A percentile compares a stretch with the other conserved stretches of the same genome.
phyloP scores from a whole-genome alignment of 129 eudicot genomes.

The Escallonia herrerae region DNA sequence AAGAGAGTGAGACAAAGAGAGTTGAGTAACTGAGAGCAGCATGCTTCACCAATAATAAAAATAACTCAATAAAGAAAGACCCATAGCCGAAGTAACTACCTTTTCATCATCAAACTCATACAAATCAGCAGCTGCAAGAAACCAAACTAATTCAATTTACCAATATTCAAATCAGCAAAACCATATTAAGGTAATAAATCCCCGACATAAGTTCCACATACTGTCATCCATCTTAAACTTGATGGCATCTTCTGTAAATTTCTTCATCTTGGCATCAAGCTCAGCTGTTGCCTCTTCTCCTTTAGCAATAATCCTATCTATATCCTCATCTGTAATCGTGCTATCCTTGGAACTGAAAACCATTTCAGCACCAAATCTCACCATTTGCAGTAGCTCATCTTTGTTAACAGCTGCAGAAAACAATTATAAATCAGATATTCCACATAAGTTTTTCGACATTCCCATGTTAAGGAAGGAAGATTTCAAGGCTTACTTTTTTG shows the following conservation, averaged over 20 bases:
- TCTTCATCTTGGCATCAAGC: conserved; percentile 99
- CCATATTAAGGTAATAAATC: background rate
- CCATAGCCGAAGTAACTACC: conserved; percentile 25
- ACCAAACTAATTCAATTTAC: conserved; percentile 13
- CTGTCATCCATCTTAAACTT: conserved; percentile 96
- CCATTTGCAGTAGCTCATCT: conserved; percentile 97
- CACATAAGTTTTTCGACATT: background rate
- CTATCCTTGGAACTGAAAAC: conserved; percentile 96
- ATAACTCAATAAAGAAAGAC: background rate
- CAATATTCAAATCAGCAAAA: conserved; percentile 1
- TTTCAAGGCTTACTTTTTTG: conserved; percentile 56
- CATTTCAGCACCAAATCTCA: conserved; percentile 99
- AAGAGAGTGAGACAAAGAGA: background rate
- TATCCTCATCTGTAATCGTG: conserved; percentile 98
- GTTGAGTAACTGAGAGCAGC: background rate
- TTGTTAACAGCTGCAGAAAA: conserved; percentile 88
- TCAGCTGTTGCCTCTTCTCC: conserved; percentile 98
- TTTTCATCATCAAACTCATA: conserved; percentile 90
- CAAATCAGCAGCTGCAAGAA: conserved; percentile 89
- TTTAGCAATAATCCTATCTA: conserved; percentile 96
- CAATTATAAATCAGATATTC: background rate
- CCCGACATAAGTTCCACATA: conserved; percentile 24
- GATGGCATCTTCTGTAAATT: conserved; percentile 96
- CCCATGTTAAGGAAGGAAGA: conserved; percentile 4
- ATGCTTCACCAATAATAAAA: background rate